Evolutionary conservation across 441 rosid species (phyloP), one percentile per base, ranked within the genome.

Genomic region (Hura crepitans): DNA sequence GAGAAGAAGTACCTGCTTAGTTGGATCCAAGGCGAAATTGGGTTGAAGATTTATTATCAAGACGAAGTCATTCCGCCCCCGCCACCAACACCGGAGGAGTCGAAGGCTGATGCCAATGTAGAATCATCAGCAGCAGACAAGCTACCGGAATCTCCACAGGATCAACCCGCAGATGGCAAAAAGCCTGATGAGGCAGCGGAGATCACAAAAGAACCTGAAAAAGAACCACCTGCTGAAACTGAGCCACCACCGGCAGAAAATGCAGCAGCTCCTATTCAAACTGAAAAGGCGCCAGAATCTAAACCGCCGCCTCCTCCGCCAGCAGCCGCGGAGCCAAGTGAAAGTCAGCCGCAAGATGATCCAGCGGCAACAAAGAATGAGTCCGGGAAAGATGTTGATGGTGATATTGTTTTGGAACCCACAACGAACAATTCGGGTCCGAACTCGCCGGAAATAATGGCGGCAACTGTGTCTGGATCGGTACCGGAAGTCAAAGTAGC

Each of bases 1-100:
- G 86, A 87, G 80, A 89, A 75, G 80, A 93, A 89, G 80, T 75
- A 79, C 70, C 45, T 80, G 79, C 30, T 86, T 31, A 78, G 78
- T 74, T 88, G 81, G 81, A 81, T 87, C n/a, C 89, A 83, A 37
- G 98, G 97, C 0, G 91, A 89, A 70, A 82, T 91, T 65, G 98
- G 97, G 1, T 75, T 93, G 71, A 88, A 79, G 82, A 79, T 93
- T 68, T 88, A 86, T 42, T 91, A 89, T 42, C 84, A 80, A 12
- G 83, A 82, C 22, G 89, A 85, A 27, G 86, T 77, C 5, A 45
- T 46, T 1, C 62, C 76, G 6, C 81, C 90, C 0, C 80, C 79
- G 0, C 57, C 71, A 1, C 66, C 64, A 27, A 39, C 70, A 1
- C 70, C 84, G 9, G 84, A 81, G 49, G 71, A 76, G 57, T 39